Evolutionary conservation across 116 monocot species (phyloP).

Genomic region (Trichopus zeylanicus): DNA sequence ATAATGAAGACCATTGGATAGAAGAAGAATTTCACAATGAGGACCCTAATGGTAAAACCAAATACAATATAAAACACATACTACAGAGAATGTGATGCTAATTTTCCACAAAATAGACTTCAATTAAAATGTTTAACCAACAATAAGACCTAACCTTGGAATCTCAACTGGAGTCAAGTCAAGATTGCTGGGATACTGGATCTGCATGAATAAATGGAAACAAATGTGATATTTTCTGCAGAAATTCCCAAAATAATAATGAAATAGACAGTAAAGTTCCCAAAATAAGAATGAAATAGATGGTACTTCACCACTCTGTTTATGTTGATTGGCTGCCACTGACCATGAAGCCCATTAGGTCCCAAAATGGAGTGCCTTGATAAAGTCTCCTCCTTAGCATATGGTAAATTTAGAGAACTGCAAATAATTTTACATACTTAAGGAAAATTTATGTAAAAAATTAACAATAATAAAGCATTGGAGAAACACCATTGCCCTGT

Average conservation of each 20-base stretch:
- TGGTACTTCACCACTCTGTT: slow-evolving; percentile 44
- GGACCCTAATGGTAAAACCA: neutral
- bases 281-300: slow-evolving; percentile 1
- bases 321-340: slow-evolving; percentile 55
- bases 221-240: no score
- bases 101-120: no score
- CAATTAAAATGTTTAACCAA: neutral
- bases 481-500: no score
- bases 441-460: no score
- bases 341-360: slow-evolving; percentile 88
- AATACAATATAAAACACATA: neutral
- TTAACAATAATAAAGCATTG: no score
- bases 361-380: slow-evolving; percentile 92
- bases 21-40: neutral
- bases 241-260: no score
- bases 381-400: slow-evolving; percentile 78
- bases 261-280: neutral
- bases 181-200: slow-evolving; percentile 85
- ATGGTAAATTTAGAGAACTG: slow-evolving; percentile 60
- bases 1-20: neutral
- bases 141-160: slow-evolving; percentile 45
- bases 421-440: no score
- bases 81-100: no score
- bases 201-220: slow-evolving; percentile 62
- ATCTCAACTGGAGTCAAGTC: slow-evolving; percentile 63